Percentiles rank a stretch among this genome's conserved stretches.
Conservation (phyloP, 768 basidiomycete species). For the Lactifluus piperatus region DNA sequence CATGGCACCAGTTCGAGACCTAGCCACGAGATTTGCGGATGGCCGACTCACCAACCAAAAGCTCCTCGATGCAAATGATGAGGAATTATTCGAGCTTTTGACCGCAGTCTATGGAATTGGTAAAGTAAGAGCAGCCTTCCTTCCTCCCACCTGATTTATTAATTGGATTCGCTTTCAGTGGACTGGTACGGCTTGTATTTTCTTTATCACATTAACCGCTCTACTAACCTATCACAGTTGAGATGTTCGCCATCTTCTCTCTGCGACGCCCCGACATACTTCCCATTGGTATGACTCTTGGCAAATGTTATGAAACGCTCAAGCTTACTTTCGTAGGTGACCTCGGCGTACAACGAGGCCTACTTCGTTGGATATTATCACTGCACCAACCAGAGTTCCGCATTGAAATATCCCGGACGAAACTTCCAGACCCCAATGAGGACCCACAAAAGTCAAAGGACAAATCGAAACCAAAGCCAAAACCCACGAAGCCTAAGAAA, state of each 20-base stretch:
- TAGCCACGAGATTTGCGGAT: slow-evolving; percentile 73
- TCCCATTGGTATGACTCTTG: slow-evolving; percentile 36
- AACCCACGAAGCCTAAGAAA: slow-evolving; percentile 16
- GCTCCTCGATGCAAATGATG: slow-evolving; percentile 61
- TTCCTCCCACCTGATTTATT: neutral
- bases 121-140: slow-evolving; percentile 35
- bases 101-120: slow-evolving; percentile 77
- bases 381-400: slow-evolving; percentile 45
- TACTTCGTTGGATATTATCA: slow-evolving; percentile 60
- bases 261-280: slow-evolving; percentile 78
- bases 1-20: slow-evolving; percentile 50
- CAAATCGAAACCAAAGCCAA: slow-evolving; percentile 15
- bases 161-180: slow-evolving; percentile 32
- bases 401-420: slow-evolving; percentile 44
- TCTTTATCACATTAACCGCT: neutral
- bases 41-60: slow-evolving; percentile 70
- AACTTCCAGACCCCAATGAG: slow-evolving; percentile 26
- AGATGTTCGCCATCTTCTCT: slow-evolving; percentile 91
- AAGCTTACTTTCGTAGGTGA: slow-evolving; percentile 43
- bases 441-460: slow-evolving; percentile 1
- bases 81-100: slow-evolving; percentile 66
- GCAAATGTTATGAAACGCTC: slow-evolving; percentile 6
- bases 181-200: slow-evolving; percentile 43
- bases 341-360: slow-evolving; percentile 72
- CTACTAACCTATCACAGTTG: slow-evolving; percentile 38